phyloP scores from a whole-genome alignment of 768 basidiomycete genomes.

The Russula olivacea region DNA sequence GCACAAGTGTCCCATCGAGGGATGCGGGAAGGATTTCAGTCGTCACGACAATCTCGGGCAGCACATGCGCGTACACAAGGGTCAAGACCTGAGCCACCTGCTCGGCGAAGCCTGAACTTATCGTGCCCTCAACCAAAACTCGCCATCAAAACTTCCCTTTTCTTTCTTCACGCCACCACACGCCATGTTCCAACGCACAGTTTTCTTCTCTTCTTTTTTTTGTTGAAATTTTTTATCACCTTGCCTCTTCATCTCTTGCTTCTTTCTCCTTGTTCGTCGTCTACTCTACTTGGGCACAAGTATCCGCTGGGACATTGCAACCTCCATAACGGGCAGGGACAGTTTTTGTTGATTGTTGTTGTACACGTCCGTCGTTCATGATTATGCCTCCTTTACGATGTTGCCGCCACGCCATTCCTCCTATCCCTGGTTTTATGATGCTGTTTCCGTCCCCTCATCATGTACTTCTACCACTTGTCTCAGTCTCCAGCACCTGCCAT shows the following conservation, averaged over 20 bases:
- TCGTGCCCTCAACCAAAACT: conserved; percentile 8
- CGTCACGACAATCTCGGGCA: conserved; percentile 85
- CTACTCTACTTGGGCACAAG: conserved; percentile 19
- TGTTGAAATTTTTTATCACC: background rate
- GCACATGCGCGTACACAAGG: conserved; percentile 76
- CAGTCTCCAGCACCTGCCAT: conserved; percentile 5
- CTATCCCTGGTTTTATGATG: background rate
- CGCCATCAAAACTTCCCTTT: background rate
- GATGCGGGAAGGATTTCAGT: conserved; percentile 79
- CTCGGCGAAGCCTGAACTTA: conserved; percentile 13
- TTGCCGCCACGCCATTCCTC: background rate
- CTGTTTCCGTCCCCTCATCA: conserved; percentile 1
- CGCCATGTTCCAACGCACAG: background rate
- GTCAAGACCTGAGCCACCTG: conserved; percentile 19
- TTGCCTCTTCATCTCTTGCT: background rate
- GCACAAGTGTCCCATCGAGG: conserved; percentile 72
- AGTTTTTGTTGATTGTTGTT: background rate
- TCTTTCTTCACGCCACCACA: background rate
- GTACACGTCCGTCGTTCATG: conserved; percentile 4
- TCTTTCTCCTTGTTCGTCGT: background rate
- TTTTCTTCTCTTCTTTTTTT: background rate
- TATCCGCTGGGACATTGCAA: conserved; percentile 19
- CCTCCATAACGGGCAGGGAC: conserved; percentile 16
- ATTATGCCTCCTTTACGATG: conserved; percentile 17
- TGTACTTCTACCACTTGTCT: conserved; percentile 25